Evolutionary conservation across 345 rosid species (phyloP).

Genomic region (Gossypium bickii): DNA sequence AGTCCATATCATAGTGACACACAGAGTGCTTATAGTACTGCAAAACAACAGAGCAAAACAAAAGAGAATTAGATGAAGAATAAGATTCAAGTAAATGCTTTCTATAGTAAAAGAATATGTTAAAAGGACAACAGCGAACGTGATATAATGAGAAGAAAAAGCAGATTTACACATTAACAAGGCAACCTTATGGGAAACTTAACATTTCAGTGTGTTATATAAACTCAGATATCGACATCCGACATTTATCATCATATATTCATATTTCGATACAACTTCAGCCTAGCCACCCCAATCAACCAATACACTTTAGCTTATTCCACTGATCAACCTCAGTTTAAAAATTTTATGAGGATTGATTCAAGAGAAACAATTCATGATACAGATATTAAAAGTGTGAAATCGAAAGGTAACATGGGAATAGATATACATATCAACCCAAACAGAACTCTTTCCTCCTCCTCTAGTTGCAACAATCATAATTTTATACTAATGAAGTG

Average conservation of each 20-base stretch:
- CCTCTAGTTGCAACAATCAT: no score
- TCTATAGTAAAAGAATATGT: not conserved
- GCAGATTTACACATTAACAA: not conserved
- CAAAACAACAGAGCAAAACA: slow-evolving; percentile 13
- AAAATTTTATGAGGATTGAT: no score
- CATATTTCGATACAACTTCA: no score
- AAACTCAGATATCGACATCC: not conserved
- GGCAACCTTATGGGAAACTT: not conserved
- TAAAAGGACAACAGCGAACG: not conserved
- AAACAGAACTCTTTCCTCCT: no score
- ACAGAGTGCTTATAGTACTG: slow-evolving; percentile 56
- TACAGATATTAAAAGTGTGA: no score
- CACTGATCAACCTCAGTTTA: no score
- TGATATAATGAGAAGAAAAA: not conserved
- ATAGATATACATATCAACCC: no score
- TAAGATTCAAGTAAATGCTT: not conserved
- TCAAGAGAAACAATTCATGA: no score
- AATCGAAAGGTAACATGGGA: no score
- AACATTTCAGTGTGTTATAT: not conserved
- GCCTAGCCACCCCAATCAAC: no score
- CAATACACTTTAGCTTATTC: no score
- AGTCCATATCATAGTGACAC: slow-evolving; percentile 56
- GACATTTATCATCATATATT: not conserved
- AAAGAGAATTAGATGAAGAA: not conserved
- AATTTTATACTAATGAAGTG: no score